Conservation (phyloP, 805 yeast genomes). For the Candida maesae region DNA sequence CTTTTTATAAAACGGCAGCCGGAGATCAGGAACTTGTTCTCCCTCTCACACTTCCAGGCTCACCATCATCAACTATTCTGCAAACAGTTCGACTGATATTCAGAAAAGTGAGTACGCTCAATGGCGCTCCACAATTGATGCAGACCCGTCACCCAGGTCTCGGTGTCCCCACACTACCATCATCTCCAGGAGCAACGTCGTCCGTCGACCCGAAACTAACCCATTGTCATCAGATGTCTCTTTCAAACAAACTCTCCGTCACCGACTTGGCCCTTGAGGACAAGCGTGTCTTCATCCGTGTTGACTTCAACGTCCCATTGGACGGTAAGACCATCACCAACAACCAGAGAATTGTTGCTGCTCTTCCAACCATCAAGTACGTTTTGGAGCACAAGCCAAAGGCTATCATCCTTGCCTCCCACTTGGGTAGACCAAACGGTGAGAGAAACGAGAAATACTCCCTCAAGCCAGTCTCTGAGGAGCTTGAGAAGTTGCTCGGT, state of each 20-base stretch:
- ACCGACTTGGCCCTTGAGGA: conserved; percentile 81
- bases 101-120: conserved; percentile 6
- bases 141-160: too few relatives aligned
- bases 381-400: conserved; percentile 90
- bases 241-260: conserved; percentile 89
- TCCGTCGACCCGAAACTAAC: conserved; percentile 1
- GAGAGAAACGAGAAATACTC: conserved; percentile 82
- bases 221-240: conserved; percentile 64
- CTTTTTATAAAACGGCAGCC: conserved; percentile 2
- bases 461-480: conserved; percentile 88
- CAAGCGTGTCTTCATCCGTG: conserved; percentile 98
- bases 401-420: conserved; percentile 91
- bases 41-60: neutral
- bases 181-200: neutral
- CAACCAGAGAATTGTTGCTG: conserved; percentile 99
- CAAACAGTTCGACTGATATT: conserved; percentile 1
- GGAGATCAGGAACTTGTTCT: neutral
- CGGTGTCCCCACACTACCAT: too few relatives aligned
- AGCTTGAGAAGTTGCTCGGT: conserved; percentile 74
- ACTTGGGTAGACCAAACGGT: conserved; percentile 99
- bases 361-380: conserved; percentile 96
- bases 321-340: conserved; percentile 97
- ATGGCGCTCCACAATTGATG: neutral
- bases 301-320: conserved; percentile 92
- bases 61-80: conserved; percentile 4